Conservation (phyloP, 768 basidiomycete species). For the Lepiota brunneoincarnata region DNA sequence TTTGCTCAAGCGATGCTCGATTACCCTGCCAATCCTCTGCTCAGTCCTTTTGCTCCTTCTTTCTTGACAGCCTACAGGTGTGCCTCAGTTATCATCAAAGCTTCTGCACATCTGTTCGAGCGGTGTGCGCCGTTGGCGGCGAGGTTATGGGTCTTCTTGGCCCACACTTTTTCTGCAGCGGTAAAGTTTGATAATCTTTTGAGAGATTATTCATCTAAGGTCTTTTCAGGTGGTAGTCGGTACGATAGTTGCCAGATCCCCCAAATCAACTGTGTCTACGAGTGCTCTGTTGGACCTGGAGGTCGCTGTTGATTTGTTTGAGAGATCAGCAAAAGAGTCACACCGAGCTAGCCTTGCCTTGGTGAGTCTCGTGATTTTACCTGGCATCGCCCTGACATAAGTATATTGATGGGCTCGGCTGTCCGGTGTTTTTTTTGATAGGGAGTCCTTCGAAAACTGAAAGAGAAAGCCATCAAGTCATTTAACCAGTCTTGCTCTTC, state of each 20-base stretch:
- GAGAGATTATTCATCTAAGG: background rate
- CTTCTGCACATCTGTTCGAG: slow-evolving; percentile 46
- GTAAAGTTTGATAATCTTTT: slow-evolving; percentile 24
- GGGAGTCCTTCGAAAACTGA: slow-evolving; percentile 43
- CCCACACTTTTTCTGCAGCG: slow-evolving; percentile 49
- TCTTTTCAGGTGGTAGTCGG: slow-evolving; percentile 49
- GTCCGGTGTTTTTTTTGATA: slow-evolving; percentile 14
- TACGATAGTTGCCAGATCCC: slow-evolving; percentile 57
- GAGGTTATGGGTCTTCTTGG: slow-evolving; percentile 49
- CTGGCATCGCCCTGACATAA: background rate
- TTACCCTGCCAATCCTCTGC: slow-evolving; percentile 48
- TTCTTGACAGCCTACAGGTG: slow-evolving; percentile 53
- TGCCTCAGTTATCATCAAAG: slow-evolving; percentile 50
- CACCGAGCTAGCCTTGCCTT: slow-evolving; percentile 45
- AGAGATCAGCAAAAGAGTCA: slow-evolving; percentile 40
- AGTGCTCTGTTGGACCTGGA: slow-evolving; percentile 49
- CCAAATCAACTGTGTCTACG: slow-evolving; percentile 45
- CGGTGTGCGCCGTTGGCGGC: slow-evolving; percentile 44
- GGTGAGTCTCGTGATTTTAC: slow-evolving; percentile 25
- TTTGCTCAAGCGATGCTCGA: slow-evolving; percentile 58
- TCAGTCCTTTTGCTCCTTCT: slow-evolving; percentile 54
- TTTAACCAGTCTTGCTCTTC: slow-evolving; percentile 26
- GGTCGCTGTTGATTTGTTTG: slow-evolving; percentile 43
- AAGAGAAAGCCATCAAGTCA: slow-evolving; percentile 40
- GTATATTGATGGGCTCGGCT: background rate